These are phyloP conservation scores for Aureobasidium pullulans DNA, from an alignment of 2,329 filamentous ascomycete genomes.

Conservation along the genomic window DNA sequence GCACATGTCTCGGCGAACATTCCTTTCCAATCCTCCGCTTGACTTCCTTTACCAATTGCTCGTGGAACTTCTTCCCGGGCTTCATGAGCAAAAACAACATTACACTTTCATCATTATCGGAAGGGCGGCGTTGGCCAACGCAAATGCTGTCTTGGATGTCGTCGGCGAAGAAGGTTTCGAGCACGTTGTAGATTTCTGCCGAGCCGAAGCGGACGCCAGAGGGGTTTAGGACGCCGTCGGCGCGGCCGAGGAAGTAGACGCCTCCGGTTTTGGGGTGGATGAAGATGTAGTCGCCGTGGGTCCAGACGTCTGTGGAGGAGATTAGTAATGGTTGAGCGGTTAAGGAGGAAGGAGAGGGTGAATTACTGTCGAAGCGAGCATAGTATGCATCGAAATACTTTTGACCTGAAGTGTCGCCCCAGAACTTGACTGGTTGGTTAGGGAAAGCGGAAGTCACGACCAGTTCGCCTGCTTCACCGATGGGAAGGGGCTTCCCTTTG, in stretches of 20 bases:
- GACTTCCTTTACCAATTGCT: conserved; percentile 49
- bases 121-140: conserved; percentile 64
- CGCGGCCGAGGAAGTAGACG: conserved; percentile 60
- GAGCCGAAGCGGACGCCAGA: conserved; percentile 72
- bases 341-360: background rate
- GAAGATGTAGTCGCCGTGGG: conserved; percentile 73
- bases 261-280: conserved; percentile 61
- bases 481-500: conserved; percentile 45
- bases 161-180: conserved; percentile 58
- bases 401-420: conserved; percentile 34
- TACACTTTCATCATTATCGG: conserved; percentile 51
- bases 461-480: conserved; percentile 66
- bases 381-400: conserved; percentile 42
- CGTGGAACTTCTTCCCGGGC: conserved; percentile 50
- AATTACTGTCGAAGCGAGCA: conserved; percentile 33
- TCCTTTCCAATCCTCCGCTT: conserved; percentile 59
- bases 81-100: conserved; percentile 55
- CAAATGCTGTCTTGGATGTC: conserved; percentile 66
- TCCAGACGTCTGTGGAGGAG: conserved; percentile 54
- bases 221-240: conserved; percentile 73
- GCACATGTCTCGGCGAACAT: conserved; percentile 66
- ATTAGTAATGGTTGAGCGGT: background rate
- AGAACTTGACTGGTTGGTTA: conserved; percentile 57
- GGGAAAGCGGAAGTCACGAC: conserved; percentile 66
- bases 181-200: conserved; percentile 69